Evolutionary conservation across 371 early-diverging fungal species (phyloP), one percentile per base, ranked within the genome.

Genomic region (Apophysomyces sp.): DNA sequence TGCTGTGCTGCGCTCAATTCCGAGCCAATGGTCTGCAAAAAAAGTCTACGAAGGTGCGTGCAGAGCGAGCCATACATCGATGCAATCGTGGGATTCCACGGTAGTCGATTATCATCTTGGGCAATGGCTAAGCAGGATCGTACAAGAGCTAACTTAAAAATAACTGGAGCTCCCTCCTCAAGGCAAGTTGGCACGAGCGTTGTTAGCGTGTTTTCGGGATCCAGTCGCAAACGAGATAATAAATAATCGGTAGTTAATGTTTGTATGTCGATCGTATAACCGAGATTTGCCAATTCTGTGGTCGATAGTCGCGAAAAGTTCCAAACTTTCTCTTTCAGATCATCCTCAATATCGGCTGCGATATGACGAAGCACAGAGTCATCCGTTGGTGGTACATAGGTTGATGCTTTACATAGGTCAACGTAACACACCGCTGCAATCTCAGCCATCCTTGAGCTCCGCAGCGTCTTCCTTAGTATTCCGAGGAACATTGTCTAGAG

Each of bases 381-480:
- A 21, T 89, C 89, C 16, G 77, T 77, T 31, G 84, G 84, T 37
- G 81, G 66, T 16, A 90, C 78, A 60, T 82, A 91, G 0, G 89
- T 86, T 0, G 85, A 80, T 16, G 90, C 91, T 57, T 86, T 85
- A 61, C 88, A 89, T 5, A 93, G 59, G 55, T 93, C 92, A 1
- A 91, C 88, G 58, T 83, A 90, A 64, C 89, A 89, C 13, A 86
- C 74, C 4, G 85, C 83, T 2, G 90, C 84, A 41, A 90, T 86
- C 27, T 91, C 92, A 59, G 85, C 78, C 4, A 82, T 67, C 37
- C 83, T 67, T 27, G 77, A 69, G 30, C 73, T 78, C 21, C 80
- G 80, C 29, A 90, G 58, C 0, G 84, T 77, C 60, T 89, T 90
- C 62, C 82, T 76, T 30, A 93, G 68, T 13, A 68, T 76, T 21